Evolutionary conservation across 2,329 filamentous ascomycete genomes (phyloP).

Genomic region (Diaporthe destruens): DNA sequence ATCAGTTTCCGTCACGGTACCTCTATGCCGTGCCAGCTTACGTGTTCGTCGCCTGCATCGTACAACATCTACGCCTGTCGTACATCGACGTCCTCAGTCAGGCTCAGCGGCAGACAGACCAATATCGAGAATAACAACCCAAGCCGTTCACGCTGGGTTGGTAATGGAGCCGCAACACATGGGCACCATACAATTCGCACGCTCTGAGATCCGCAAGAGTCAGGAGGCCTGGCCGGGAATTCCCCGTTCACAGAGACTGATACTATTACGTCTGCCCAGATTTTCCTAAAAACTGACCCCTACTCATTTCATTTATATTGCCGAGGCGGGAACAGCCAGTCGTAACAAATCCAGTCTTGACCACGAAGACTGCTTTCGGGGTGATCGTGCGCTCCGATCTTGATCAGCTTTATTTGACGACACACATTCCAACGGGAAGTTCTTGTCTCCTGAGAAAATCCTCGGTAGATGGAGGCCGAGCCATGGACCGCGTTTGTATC

Average conservation of each 20-base stretch:
- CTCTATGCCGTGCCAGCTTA: background rate
- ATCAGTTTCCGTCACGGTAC: background rate
- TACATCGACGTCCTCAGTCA: background rate
- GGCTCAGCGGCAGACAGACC: background rate
- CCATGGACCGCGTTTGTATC: background rate
- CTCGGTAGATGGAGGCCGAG: background rate
- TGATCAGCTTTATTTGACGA: background rate
- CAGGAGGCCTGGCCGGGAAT: background rate
- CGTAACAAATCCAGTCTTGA: background rate
- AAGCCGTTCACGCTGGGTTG: background rate
- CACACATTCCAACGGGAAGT: background rate
- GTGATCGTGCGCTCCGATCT: background rate
- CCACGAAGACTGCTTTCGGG: background rate
- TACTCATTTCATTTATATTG: constrained; percentile 1
- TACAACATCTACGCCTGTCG: background rate
- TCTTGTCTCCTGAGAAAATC: background rate
- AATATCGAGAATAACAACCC: background rate
- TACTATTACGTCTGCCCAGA: constrained; percentile 33
- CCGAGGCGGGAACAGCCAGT: constrained; percentile 12
- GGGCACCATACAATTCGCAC: constrained; percentile 3
- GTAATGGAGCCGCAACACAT: background rate
- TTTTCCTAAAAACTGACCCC: constrained; percentile 14
- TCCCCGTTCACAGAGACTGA: constrained; percentile 11
- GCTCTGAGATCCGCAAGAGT: constrained; percentile 4
- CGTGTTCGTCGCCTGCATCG: background rate